Percentiles rank a stretch among this genome's conserved stretches.
phyloP scores from a whole-genome alignment of 192 early-diverging fungal species.

The Blastocladiella britannica region DNA sequence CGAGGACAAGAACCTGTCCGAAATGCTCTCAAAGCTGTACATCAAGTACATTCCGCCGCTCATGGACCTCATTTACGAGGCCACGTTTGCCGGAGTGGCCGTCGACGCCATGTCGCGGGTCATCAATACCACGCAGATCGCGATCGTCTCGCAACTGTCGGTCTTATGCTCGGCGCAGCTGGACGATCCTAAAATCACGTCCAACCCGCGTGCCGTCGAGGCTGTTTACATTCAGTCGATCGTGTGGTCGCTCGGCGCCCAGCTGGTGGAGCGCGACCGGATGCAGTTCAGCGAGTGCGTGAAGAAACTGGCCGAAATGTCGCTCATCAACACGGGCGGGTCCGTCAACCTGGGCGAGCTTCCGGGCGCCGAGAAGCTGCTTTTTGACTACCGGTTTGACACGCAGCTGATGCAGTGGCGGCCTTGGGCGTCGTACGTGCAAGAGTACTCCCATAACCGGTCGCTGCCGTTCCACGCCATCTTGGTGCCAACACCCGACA shows the following conservation, averaged over 20 bases:
- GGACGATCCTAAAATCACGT: constrained; percentile 18
- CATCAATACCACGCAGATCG: constrained; percentile 29
- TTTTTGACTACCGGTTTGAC: constrained; percentile 81
- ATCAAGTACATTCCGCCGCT: constrained; percentile 17
- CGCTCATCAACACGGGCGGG: constrained; percentile 61
- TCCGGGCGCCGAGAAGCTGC: constrained; percentile 18
- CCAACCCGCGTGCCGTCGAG: constrained; percentile 23
- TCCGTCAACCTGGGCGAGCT: constrained; percentile 50
- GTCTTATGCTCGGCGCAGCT: constrained; percentile 27
- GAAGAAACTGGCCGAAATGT: constrained; percentile 32
- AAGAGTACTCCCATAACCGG: constrained; percentile 78
- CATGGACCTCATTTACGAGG: constrained; percentile 50
- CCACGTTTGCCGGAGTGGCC: constrained; percentile 41
- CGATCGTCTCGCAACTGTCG: constrained; percentile 30
- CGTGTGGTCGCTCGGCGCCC: constrained; percentile 33
- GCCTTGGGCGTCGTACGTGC: constrained; percentile 72
- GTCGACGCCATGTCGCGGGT: constrained; percentile 58
- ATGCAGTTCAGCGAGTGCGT: constrained; percentile 32
- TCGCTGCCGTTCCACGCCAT: constrained; percentile 71
- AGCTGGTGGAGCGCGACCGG: constrained; percentile 30
- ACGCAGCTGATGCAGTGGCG: constrained; percentile 65
- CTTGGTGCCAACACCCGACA: constrained; percentile 93
- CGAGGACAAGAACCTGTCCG: constrained; percentile 51
- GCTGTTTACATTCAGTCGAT: constrained; percentile 31
- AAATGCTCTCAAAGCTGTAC: constrained; percentile 36